Evolutionary conservation across 2,329 filamentous ascomycete genomes (phyloP).

Genomic region (Sphaerulina populicola): DNA sequence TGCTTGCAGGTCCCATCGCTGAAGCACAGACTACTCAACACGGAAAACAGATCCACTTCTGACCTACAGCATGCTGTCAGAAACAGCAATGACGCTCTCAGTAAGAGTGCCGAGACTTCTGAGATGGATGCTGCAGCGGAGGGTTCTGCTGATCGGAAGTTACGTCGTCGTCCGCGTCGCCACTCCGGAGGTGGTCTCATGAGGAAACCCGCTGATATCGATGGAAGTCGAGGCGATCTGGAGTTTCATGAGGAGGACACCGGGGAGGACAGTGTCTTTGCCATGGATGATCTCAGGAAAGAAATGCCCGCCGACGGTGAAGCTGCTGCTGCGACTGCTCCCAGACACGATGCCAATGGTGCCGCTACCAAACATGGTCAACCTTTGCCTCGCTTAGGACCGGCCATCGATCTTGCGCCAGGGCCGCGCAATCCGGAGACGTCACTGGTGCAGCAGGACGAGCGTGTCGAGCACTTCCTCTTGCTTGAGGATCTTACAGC

Average conservation of each 20-base stretch:
- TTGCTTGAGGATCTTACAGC: slow-evolving; percentile 90
- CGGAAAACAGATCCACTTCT: slow-evolving; percentile 20
- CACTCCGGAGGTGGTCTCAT: slow-evolving; percentile 82
- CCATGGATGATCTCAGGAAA: slow-evolving; percentile 51
- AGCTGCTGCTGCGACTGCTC: background rate
- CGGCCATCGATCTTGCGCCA: slow-evolving; percentile 27
- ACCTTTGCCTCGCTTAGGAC: slow-evolving; percentile 20
- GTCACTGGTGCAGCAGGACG: slow-evolving; percentile 41
- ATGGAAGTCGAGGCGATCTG: slow-evolving; percentile 60
- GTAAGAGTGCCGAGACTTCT: slow-evolving; percentile 28
- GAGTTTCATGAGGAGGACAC: slow-evolving; percentile 72
- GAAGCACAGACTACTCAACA: slow-evolving; percentile 25
- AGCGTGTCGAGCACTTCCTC: slow-evolving; percentile 82
- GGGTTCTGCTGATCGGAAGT: slow-evolving; percentile 2
- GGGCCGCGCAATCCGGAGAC: slow-evolving; percentile 38
- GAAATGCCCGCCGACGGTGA: slow-evolving; percentile 8
- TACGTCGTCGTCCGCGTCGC: slow-evolving; percentile 51
- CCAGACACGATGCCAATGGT: background rate
- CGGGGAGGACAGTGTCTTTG: slow-evolving; percentile 65
- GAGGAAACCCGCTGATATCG: slow-evolving; percentile 61
- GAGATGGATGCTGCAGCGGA: slow-evolving; percentile 13
- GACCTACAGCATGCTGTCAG: slow-evolving; percentile 21
- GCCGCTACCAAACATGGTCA: background rate
- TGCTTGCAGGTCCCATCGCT: slow-evolving; percentile 37
- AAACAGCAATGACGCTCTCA: slow-evolving; percentile 19